Conservation (phyloP, 2,329 filamentous ascomycete species). For the Phaeoacremonium minimum region DNA sequence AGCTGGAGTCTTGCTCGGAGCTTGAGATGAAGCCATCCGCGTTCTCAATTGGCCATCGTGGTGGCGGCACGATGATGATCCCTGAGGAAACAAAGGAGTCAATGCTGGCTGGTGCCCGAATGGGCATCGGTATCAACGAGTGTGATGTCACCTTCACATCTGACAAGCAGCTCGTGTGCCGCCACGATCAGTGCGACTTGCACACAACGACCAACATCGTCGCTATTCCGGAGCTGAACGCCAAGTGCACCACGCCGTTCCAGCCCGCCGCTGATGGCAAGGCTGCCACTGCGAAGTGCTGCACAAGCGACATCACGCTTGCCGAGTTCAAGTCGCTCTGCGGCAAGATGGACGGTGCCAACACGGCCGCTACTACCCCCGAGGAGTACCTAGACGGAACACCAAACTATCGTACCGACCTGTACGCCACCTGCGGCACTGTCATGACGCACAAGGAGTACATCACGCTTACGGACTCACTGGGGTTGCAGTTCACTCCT, state of each 20-base stretch:
- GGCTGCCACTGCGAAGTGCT: conserved; percentile 60
- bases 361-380: conserved; percentile 52
- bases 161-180: conserved; percentile 63
- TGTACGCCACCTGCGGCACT: conserved; percentile 62
- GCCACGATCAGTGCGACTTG: conserved; percentile 63
- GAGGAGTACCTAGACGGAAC: conserved; percentile 55
- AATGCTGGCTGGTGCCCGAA: conserved; percentile 57
- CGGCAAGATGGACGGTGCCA: conserved; percentile 65
- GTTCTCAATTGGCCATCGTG: conserved; percentile 61
- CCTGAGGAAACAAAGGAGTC: conserved; percentile 61
- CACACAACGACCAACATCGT: conserved; percentile 68
- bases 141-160: conserved; percentile 65
- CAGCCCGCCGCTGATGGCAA: conserved; percentile 45
- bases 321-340: conserved; percentile 65
- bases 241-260: conserved; percentile 61
- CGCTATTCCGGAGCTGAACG: conserved; percentile 53
- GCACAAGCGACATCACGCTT: conserved; percentile 66
- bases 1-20: conserved; percentile 55
- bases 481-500: conserved; percentile 60
- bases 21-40: conserved; percentile 43
- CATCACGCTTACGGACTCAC: conserved; percentile 52
- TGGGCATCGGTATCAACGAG: conserved; percentile 64
- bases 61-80: conserved; percentile 57
- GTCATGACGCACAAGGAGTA: conserved; percentile 57
- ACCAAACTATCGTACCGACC: conserved; percentile 57